Evolutionary conservation across 2,329 filamentous ascomycete species (phyloP), one percentile per base, ranked within the genome.

Genomic region (Aspergillus floridensis): DNA sequence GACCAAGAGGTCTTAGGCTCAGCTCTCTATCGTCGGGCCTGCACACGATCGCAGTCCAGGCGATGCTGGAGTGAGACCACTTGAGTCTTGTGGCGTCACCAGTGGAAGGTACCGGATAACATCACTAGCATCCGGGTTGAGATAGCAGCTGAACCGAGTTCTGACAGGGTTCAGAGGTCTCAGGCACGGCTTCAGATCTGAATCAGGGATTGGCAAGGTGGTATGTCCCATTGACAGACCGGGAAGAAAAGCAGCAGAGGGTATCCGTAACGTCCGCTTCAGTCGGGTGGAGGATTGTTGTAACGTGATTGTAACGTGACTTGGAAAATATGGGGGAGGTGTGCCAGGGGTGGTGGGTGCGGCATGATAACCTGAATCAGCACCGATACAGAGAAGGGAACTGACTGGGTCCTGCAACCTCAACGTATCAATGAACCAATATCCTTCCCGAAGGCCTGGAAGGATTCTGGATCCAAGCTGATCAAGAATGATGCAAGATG

Each of bases 151-250:
- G 26, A 52, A 22, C 32, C 14, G 26, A 29, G 26, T 31, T 5
- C 49, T 59, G 38, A 41, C 32, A n/a, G 44, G 52, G 24, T 38
- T 54, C 22, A 51, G 46, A 46, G 41, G 32, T 38, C 14, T 56
- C 24, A 50, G 38, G 38, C 31, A 19, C 46, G 19, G 6, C 35
- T 19, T 57, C 21, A 48, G 57, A 49, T n/a, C 46, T 12, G 38
- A 57, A 56, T 38, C 11, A 22, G 51, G 53, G 10, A 53, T 48
- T 63, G 47, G 26, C 47, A 59, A 51, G 61, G 64, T 64, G 49
- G 61, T 61, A 65, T 65, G 63, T 60, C 56, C 53, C 56, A 63
- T 58, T 46, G 48, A 49, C 6, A 44, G 38, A 44, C 32, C 32
- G 38, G 32, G 11, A 35, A 35, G 32, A 35, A 12, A 12, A 16